Conservation (phyloP, 1,139 yeast genomes). For the Geotrichum klebahnii region DNA sequence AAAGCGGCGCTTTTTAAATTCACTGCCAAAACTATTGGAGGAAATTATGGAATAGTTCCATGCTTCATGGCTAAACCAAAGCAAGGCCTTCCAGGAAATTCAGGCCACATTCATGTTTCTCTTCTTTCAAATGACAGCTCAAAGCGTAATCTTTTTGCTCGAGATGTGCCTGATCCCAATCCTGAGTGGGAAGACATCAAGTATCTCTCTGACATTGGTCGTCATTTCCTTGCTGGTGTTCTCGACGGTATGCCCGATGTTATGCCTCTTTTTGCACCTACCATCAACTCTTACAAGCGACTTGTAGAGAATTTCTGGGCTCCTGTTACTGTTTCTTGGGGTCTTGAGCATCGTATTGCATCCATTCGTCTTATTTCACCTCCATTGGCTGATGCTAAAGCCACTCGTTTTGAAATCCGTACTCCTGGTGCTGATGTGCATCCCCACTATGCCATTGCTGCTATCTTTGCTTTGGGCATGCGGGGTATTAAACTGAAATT, state of each 20-base stretch:
- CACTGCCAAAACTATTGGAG: slow-evolving; percentile 36
- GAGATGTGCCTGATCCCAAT: slow-evolving; percentile 30
- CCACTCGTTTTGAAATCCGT: slow-evolving; percentile 39
- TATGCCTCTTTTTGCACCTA: slow-evolving; percentile 42
- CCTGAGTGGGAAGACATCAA: slow-evolving; percentile 35
- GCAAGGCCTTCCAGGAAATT: slow-evolving; percentile 40
- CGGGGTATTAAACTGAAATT: slow-evolving; percentile 36
- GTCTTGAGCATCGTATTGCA: slow-evolving; percentile 40
- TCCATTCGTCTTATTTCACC: slow-evolving; percentile 39
- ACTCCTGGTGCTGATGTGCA: slow-evolving; percentile 43
- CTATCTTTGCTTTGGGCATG: slow-evolving; percentile 38
- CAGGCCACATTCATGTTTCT: slow-evolving; percentile 41
- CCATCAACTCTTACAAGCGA: slow-evolving; percentile 40
- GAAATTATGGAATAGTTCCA: slow-evolving; percentile 35
- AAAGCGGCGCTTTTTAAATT: slow-evolving; percentile 38
- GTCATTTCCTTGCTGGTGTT: slow-evolving; percentile 39
- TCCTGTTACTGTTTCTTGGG: slow-evolving; percentile 42
- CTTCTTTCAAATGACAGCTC: slow-evolving; percentile 27
- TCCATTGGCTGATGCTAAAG: slow-evolving; percentile 32
- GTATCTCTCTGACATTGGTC: slow-evolving; percentile 36
- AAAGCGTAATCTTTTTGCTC: slow-evolving; percentile 36
- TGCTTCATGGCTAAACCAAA: slow-evolving; percentile 43
- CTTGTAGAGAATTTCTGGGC: slow-evolving; percentile 43
- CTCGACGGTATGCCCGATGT: slow-evolving; percentile 38
- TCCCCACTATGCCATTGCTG: slow-evolving; percentile 40